A percentile compares a stretch with the other conserved stretches of the same genome.
These are phyloP conservation scores for Paecilomyces fulvus DNA, from an alignment of 2,329 filamentous ascomycete species.

Conservation along the genomic window DNA sequence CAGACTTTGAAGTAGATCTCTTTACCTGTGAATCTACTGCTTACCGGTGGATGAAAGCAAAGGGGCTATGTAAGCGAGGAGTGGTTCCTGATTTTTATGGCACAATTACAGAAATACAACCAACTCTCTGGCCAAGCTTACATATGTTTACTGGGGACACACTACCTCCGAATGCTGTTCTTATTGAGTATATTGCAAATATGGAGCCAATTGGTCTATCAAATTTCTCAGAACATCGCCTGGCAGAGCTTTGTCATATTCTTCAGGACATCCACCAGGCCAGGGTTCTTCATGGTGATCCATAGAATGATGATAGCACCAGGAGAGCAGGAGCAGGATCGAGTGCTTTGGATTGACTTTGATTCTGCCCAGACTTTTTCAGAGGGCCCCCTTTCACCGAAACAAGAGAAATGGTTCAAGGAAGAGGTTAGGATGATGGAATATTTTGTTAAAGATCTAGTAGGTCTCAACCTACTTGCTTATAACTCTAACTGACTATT, in stretches of 20 bases:
- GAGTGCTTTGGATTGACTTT: slow-evolving; percentile 1
- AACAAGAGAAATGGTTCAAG: not conserved
- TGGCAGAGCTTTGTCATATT: slow-evolving; percentile 4
- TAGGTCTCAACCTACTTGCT: not conserved
- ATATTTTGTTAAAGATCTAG: not conserved
- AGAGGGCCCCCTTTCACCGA: not conserved
- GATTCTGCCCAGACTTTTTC: not conserved
- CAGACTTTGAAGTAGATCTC: slow-evolving; percentile 7
- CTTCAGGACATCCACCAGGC: slow-evolving; percentile 7
- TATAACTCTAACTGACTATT: not conserved
- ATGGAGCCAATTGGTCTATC: slow-evolving; percentile 6
- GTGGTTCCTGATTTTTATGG: slow-evolving; percentile 12
- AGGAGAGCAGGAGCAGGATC: not conserved
- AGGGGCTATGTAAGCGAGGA: slow-evolving; percentile 7
- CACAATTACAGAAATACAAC: slow-evolving; percentile 7
- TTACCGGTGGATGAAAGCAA: slow-evolving; percentile 10
- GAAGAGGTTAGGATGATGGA: not conserved
- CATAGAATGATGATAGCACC: slow-evolving; percentile 10
- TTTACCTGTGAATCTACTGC: slow-evolving; percentile 10
- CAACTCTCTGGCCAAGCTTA: slow-evolving; percentile 3
- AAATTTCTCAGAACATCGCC: slow-evolving; percentile 4
- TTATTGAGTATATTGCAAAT: slow-evolving; percentile 10
- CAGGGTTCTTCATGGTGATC: slow-evolving; percentile 10
- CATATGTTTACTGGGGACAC: slow-evolving; percentile 9
- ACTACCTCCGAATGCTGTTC: slow-evolving; percentile 9